A percentile compares a stretch with the other conserved stretches of the same genome.
Conservation (phyloP, 441 rosid genomes). For the Pelargonium myrrhifolium region DNA sequence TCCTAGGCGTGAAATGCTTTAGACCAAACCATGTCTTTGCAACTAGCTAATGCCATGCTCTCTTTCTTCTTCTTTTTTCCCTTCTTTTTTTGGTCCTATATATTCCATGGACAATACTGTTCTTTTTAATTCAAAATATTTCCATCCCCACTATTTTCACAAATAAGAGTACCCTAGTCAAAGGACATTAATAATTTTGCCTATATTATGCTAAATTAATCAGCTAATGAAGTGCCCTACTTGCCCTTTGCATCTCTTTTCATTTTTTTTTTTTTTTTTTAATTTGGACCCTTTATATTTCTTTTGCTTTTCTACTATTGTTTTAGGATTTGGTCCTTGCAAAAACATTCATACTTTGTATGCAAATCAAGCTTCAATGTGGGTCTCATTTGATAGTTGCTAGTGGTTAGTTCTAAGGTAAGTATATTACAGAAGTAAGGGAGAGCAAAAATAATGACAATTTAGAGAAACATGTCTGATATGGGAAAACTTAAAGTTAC, state of each 20-base stretch:
- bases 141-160: constrained; percentile 2
- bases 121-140: not conserved
- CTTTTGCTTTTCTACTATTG: not conserved
- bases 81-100: not conserved
- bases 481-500: not conserved
- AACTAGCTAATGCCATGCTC: constrained; percentile 3
- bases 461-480: not conserved
- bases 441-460: not conserved
- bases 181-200: constrained; percentile 19
- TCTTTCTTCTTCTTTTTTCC: constrained; percentile 15
- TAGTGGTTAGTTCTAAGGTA: not conserved
- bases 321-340: not conserved
- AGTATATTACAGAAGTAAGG: not conserved
- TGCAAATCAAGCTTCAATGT: not conserved
- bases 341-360: not conserved
- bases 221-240: constrained; percentile 6
- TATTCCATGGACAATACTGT: not conserved
- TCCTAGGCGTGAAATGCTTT: not conserved
- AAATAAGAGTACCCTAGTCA: constrained; percentile 15
- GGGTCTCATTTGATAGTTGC: not conserved
- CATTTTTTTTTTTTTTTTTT: not conserved
- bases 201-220: constrained; percentile 9
- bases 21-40: not conserved
- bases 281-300: constrained; percentile 4
- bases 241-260: constrained; percentile 4